phyloP scores from a whole-genome alignment of 2,329 filamentous ascomycete species.

The Myriosclerotinia duriaeana region DNA sequence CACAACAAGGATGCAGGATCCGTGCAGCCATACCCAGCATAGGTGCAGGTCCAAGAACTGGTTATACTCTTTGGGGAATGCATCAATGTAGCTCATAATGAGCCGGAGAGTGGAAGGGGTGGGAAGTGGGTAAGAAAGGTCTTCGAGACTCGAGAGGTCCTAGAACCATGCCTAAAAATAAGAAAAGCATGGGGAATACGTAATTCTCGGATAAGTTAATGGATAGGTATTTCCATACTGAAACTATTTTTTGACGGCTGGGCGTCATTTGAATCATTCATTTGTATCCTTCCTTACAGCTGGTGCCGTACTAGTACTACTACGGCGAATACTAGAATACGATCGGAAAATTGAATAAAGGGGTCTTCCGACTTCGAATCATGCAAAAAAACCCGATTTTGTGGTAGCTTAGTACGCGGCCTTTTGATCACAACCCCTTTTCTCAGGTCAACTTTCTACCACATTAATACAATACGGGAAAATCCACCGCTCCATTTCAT shows the following conservation, averaged over 20 bases:
- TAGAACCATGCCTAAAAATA: constrained; percentile 9
- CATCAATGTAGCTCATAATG: constrained; percentile 4
- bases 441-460: not conserved
- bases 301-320: not conserved
- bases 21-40: constrained; percentile 6
- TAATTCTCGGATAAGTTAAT: not conserved
- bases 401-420: constrained; percentile 1
- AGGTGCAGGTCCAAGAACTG: constrained; percentile 9
- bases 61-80: constrained; percentile 1
- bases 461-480: not conserved
- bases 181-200: not conserved
- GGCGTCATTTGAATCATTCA: not conserved
- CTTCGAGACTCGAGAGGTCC: not conserved
- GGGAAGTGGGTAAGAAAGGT: not conserved
- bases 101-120: constrained; percentile 6
- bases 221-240: no score
- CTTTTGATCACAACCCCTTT: constrained; percentile 9
- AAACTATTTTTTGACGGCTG: no score
- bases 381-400: not conserved
- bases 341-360: not conserved
- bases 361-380: constrained; percentile 6
- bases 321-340: not conserved
- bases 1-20: constrained; percentile 23
- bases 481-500: not conserved
- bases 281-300: not conserved